Conservation (phyloP, 2,329 filamentous ascomycete species). For the Fusarium concolor region DNA sequence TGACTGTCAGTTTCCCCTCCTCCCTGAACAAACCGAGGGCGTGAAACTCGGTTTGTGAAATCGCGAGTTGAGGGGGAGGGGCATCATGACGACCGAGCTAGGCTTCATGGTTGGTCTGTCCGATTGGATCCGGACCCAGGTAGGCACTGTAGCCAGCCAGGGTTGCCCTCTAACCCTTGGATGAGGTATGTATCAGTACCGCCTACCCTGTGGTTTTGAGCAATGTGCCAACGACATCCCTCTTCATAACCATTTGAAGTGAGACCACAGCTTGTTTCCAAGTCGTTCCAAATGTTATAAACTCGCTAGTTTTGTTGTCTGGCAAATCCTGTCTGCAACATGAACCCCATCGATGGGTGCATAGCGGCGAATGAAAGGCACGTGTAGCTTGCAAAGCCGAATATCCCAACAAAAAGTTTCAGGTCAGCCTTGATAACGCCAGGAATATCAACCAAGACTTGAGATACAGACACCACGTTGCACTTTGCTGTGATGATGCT, state of each 20-base stretch:
- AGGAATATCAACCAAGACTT: not conserved
- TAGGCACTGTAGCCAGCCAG: not conserved
- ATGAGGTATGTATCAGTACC: not conserved
- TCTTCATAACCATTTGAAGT: not conserved
- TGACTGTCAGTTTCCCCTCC: not conserved
- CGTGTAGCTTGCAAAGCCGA: not conserved
- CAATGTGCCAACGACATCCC: not conserved
- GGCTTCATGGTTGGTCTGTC: not conserved
- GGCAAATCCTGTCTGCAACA: not conserved
- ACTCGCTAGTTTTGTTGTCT: not conserved
- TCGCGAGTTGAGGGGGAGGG: constrained; percentile 13
- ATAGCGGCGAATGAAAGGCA: not conserved
- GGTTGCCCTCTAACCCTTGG: not conserved
- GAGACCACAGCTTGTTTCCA: not conserved
- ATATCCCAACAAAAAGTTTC: not conserved
- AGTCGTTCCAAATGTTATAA: not conserved
- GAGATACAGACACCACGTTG: not conserved
- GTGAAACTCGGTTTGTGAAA: constrained; percentile 4
- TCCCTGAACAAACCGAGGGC: constrained; percentile 13
- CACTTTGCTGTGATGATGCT: not conserved
- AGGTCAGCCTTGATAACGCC: not conserved
- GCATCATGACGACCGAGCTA: constrained; percentile 12
- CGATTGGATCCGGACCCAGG: not conserved
- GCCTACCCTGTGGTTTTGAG: constrained; percentile 14
- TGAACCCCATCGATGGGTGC: not conserved